Percentiles rank a stretch among this genome's conserved stretches.
phyloP scores from a whole-genome alignment of 768 basidiomycete species.

The Sistotremastrum niveocremeum region DNA sequence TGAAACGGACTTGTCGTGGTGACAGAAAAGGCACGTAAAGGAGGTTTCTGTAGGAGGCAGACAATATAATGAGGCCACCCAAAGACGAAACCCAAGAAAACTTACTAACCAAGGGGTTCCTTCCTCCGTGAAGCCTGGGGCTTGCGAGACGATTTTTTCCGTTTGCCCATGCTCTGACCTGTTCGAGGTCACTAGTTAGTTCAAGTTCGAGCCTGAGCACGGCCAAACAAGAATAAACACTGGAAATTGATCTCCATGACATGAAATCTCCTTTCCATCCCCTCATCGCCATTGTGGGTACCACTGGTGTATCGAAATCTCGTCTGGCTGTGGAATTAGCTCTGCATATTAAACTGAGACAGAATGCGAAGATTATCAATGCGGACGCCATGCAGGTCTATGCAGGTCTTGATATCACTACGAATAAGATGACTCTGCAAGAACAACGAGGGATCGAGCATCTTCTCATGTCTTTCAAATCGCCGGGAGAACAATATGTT shows the following conservation, averaged over 20 bases:
- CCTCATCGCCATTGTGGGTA: constrained; percentile 79
- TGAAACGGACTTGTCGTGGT: constrained; percentile 81
- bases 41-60: constrained; percentile 42
- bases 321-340: constrained; percentile 85
- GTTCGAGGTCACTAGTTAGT: too few relatives aligned
- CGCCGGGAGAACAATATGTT: constrained; percentile 76
- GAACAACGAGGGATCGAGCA: constrained; percentile 80
- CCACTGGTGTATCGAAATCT: constrained; percentile 94
- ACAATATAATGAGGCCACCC: constrained; percentile 1
- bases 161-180: constrained; percentile 55
- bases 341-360: constrained; percentile 19
- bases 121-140: constrained; percentile 53
- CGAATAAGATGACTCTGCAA: constrained; percentile 73
- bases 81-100: not conserved
- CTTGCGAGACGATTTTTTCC: constrained; percentile 81
- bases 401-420: constrained; percentile 79
- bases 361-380: constrained; percentile 70
- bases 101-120: constrained; percentile 54
- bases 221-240: too few relatives aligned
- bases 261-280: constrained; percentile 29
- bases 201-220: too few relatives aligned
- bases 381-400: constrained; percentile 98
- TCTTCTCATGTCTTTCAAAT: constrained; percentile 77
- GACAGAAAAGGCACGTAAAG: constrained; percentile 81
- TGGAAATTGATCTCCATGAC: too few relatives aligned